Percentiles rank a stretch among this genome's conserved stretches.
Conservation (phyloP, 805 yeast species). For the Saturnispora halmiae region DNA sequence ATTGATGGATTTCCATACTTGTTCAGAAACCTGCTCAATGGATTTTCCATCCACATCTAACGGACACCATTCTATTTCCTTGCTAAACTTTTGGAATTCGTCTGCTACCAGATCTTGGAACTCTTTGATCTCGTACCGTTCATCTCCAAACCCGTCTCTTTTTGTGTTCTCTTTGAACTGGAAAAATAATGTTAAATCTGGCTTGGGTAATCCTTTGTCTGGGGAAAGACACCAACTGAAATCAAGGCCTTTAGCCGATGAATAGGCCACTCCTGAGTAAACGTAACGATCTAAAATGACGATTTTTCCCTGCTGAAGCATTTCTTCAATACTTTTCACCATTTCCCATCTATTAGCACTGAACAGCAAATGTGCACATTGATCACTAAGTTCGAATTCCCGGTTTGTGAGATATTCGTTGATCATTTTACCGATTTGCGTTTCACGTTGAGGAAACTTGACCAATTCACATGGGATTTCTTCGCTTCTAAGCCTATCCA, state of each 20-base stretch:
- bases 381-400: conserved; percentile 49
- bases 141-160: conserved; percentile 88
- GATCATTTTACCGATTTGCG: conserved; percentile 72
- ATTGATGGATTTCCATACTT: conserved; percentile 34
- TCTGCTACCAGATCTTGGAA: conserved; percentile 67
- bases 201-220: conserved; percentile 76
- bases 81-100: conserved; percentile 41
- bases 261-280: conserved; percentile 89
- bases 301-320: conserved; percentile 40
- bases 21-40: conserved; percentile 45
- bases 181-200: conserved; percentile 76
- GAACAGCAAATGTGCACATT: conserved; percentile 78
- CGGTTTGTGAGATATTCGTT: conserved; percentile 57
- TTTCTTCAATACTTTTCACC: conserved; percentile 35
- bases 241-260: conserved; percentile 73
- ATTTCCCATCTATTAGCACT: conserved; percentile 95
- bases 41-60: conserved; percentile 52
- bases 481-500: conserved; percentile 20
- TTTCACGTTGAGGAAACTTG: conserved; percentile 84
- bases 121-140: conserved; percentile 68
- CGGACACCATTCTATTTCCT: conserved; percentile 31
- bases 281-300: conserved; percentile 80
- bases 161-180: conserved; percentile 42
- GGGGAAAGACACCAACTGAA: conserved; percentile 73
- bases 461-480: conserved; percentile 38